Conservation (phyloP, 495 filamentous ascomycete species). For the Hypoxylon trugodes region DNA sequence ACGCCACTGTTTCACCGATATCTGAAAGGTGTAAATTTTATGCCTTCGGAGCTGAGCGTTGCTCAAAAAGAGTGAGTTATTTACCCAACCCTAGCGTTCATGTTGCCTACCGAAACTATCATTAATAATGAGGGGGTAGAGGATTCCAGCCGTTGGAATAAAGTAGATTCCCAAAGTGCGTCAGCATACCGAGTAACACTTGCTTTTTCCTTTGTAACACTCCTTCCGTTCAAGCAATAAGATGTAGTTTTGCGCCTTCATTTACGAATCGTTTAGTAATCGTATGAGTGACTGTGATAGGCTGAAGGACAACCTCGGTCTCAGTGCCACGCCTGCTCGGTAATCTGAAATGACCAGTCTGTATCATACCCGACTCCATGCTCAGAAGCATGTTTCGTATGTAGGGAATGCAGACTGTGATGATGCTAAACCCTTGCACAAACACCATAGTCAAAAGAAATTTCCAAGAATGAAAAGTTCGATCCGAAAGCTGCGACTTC, state of each 20-base stretch:
- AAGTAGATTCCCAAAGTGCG: too few relatives aligned
- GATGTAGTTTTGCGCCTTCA: background rate
- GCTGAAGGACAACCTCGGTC: background rate
- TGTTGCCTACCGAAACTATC: too few relatives aligned
- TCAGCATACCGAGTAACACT: too few relatives aligned
- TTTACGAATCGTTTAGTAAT: background rate
- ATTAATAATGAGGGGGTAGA: too few relatives aligned
- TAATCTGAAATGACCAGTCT: background rate
- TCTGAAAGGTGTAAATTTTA: too few relatives aligned
- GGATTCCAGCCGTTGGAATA: too few relatives aligned
- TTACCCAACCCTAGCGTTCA: too few relatives aligned
- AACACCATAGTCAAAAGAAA: background rate
- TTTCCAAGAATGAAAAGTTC: conserved; percentile 1
- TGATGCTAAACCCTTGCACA: background rate
- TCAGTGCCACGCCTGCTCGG: background rate
- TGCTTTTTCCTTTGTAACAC: too few relatives aligned
- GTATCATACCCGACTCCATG: conserved; percentile 1
- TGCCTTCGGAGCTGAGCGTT: too few relatives aligned
- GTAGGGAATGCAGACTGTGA: background rate
- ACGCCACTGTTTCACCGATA: too few relatives aligned
- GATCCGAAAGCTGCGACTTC: background rate
- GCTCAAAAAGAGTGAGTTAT: too few relatives aligned
- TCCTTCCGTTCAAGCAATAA: too few relatives aligned
- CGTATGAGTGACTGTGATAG: background rate
- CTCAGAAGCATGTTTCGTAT: background rate